phyloP scores from a whole-genome alignment of 1,284 basidiomycete species.

The Trichosporon asahii region DNA sequence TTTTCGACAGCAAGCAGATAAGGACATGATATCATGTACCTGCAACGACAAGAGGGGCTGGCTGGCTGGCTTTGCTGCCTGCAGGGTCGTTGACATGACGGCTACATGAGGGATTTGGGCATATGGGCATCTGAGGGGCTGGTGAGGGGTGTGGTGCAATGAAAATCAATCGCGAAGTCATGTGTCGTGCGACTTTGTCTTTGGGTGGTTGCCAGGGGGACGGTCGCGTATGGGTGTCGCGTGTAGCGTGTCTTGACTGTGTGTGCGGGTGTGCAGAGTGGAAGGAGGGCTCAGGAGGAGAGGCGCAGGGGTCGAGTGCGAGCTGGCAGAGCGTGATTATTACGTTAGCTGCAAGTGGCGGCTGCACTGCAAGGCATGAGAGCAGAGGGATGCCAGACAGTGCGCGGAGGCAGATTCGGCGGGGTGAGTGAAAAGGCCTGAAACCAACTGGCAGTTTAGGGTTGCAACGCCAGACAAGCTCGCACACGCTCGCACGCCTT shows the following conservation, averaged over 20 bases:
- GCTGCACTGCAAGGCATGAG: neutral
- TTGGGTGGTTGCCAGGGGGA: neutral
- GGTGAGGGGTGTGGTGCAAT: neutral
- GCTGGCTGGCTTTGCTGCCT: neutral
- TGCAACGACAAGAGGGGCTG: no score
- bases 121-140: neutral
- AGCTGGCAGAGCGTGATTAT: neutral
- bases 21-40: neutral
- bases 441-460: neutral
- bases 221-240: neutral
- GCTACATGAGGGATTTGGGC: neutral
- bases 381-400: neutral
- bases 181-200: neutral
- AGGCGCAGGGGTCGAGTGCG: neutral
- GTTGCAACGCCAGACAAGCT: neutral
- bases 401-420: neutral
- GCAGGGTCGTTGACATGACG: neutral
- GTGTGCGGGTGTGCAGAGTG: neutral
- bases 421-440: neutral
- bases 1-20: neutral
- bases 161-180: slow-evolving; percentile 1
- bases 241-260: neutral
- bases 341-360: neutral
- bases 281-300: neutral
- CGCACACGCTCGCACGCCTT: neutral